Percentiles rank a stretch among this genome's conserved stretches.
These are phyloP conservation scores for Penicillium flavigenum DNA, from an alignment of 495 filamentous ascomycete genomes.

Conservation along the genomic window DNA sequence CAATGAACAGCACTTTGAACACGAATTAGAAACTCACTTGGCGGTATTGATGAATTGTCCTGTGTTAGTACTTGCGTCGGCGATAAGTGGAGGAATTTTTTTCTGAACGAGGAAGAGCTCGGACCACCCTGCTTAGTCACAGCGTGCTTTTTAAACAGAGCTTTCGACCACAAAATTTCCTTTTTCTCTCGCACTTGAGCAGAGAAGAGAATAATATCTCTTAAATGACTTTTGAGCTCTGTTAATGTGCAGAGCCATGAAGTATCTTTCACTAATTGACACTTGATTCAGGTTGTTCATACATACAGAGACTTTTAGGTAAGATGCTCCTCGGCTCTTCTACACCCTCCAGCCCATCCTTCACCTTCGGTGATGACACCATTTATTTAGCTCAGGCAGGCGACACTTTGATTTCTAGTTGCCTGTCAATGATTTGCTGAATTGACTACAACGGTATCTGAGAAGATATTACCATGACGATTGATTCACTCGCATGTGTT, in stretches of 20 bases:
- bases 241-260: constrained; percentile 10
- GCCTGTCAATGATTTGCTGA: constrained; percentile 67
- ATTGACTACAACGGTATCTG: constrained; percentile 99
- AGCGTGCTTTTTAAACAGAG: constrained; percentile 27
- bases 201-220: constrained; percentile 9
- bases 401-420: constrained; percentile 71
- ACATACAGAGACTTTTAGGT: constrained; percentile 18
- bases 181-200: constrained; percentile 20
- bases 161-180: constrained; percentile 25
- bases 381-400: constrained; percentile 47
- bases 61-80: constrained; percentile 10
- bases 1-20: not conserved
- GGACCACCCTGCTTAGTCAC: constrained; percentile 37
- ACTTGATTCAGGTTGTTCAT: constrained; percentile 1
- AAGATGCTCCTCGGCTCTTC: constrained; percentile 13
- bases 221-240: not conserved
- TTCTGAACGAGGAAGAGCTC: constrained; percentile 28
- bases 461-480: constrained; percentile 46
- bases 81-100: constrained; percentile 36
- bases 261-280: constrained; percentile 1
- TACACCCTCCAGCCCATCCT: constrained; percentile 2
- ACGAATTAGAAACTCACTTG: constrained; percentile 32
- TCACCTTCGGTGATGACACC: constrained; percentile 47
- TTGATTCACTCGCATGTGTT: constrained; percentile 11
- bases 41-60: constrained; percentile 19